Evolutionary conservation across 805 yeast genomes (phyloP), one percentile per base, ranked within the genome.

Genomic region (Saccharomyces eubayanus): DNA sequence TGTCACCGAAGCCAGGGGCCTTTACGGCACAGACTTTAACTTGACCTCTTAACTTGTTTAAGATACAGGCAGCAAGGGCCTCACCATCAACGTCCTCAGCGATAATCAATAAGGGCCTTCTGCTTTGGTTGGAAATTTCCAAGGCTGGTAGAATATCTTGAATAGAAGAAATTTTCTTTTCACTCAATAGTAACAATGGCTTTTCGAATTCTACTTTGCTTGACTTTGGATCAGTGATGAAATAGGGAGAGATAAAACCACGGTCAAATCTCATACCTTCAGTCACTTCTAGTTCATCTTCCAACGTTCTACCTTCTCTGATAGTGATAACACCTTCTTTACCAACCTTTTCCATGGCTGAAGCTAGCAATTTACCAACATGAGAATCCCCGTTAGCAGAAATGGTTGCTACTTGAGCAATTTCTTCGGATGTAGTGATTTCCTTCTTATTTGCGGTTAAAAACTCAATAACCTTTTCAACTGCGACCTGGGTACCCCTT

Each of bases 1-100:
- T 91, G 78, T 94, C 99, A 73, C 98, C 99, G 68, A 92, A 94
- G 51, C 99, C 99, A 66, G 99, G 99, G 31, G 98, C 96, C 80
- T 91, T 92, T 62, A 94, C 97, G 63, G 94, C 95, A 71, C 94
- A 87, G 57, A 94, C 97, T 75, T 89, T 95, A 57, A 94, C 97
- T 78, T 92, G 98, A 62, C 97, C 97, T 78, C 97, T 87, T 69
- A 94, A 81, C 78, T 94, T 94, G 83, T 94, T 94, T 72, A 94
- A 81, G 65, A 94, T 86, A 76, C 98, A 90, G 60, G 97, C 97
- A 63, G 98, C 98, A 58, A 94, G 80, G 49, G 99, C 99, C 78
- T 94, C 98, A 65, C 98, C 98, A 65, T 92, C 98, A 57, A 94
- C 79, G 67, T 89, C 97, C 77, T 94, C 99, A 57, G 98, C 96